Evolutionary conservation across 768 basidiomycete genomes (phyloP).

Genomic region (Boletus vermiculosoides): DNA sequence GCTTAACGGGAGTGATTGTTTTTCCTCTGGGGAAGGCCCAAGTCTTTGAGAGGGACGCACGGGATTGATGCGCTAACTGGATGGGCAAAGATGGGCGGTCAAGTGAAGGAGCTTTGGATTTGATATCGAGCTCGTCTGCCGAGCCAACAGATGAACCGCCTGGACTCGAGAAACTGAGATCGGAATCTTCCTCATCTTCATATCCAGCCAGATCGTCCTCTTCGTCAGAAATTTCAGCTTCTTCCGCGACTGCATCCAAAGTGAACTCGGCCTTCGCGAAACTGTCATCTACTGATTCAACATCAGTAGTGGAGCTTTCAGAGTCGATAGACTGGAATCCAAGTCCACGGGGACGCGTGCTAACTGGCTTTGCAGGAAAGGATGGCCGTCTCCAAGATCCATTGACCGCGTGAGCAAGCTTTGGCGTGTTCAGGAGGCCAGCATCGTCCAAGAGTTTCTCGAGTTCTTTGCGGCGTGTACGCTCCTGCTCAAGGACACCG

Average conservation of each 20-base stretch:
- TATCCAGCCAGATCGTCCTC: slow-evolving; percentile 62
- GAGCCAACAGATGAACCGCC: slow-evolving; percentile 56
- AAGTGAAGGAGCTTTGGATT: slow-evolving; percentile 4
- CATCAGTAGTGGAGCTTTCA: slow-evolving; percentile 61
- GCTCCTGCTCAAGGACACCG: slow-evolving; percentile 40
- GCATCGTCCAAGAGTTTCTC: slow-evolving; percentile 51
- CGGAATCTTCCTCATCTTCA: slow-evolving; percentile 67
- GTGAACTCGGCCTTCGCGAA: slow-evolving; percentile 42
- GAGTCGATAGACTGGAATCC: slow-evolving; percentile 64
- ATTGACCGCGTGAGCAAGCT: slow-evolving; percentile 22
- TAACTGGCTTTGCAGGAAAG: slow-evolving; percentile 24
- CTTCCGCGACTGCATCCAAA: slow-evolving; percentile 60
- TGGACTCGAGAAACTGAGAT: slow-evolving; percentile 44
- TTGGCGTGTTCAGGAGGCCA: slow-evolving; percentile 46
- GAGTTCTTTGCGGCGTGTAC: slow-evolving; percentile 43
- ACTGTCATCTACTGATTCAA: slow-evolving; percentile 55
- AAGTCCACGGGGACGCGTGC: slow-evolving; percentile 43
- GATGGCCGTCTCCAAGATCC: slow-evolving; percentile 14
- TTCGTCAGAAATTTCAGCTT: slow-evolving; percentile 42
- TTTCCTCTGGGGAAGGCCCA: slow-evolving; percentile 64
- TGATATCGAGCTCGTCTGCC: slow-evolving; percentile 42
- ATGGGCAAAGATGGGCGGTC: slow-evolving; percentile 10
- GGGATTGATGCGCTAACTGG: slow-evolving; percentile 30
- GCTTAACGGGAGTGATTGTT: slow-evolving; percentile 16
- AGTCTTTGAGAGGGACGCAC: slow-evolving; percentile 54